phyloP scores from a whole-genome alignment of 2,329 filamentous ascomycete species.

The Beauveria asiatica region DNA sequence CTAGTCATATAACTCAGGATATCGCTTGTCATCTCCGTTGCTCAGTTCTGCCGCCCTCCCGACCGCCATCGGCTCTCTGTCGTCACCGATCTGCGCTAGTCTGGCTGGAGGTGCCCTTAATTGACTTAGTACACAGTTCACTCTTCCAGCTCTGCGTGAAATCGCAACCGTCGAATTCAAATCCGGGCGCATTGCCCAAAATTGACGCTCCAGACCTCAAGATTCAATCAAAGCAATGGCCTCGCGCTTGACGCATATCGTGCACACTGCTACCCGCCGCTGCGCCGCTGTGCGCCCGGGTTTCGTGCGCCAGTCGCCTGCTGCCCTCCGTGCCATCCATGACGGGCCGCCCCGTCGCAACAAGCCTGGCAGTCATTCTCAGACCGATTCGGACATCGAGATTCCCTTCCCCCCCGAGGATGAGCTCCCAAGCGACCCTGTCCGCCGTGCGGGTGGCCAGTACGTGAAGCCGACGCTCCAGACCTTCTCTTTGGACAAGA shows the following conservation, averaged over 20 bases:
- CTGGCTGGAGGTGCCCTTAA: background rate
- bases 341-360: constrained; percentile 26
- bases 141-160: background rate
- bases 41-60: background rate
- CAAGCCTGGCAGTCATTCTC: constrained; percentile 59
- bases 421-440: constrained; percentile 61
- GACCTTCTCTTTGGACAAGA: constrained; percentile 77
- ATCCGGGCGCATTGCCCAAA: constrained; percentile 1
- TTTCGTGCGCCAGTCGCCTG: constrained; percentile 16
- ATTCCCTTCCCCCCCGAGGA: constrained; percentile 71
- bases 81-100: constrained; percentile 1
- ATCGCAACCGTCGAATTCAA: background rate
- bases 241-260: constrained; percentile 18
- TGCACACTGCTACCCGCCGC: constrained; percentile 23
- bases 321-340: constrained; percentile 24
- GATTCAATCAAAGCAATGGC: constrained; percentile 14
- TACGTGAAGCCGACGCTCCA: constrained; percentile 81
- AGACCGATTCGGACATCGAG: constrained; percentile 69
- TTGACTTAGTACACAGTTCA: too few relatives aligned
- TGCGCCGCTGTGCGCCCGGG: constrained; percentile 14
- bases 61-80: background rate
- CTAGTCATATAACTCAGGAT: background rate
- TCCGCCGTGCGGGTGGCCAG: constrained; percentile 68
- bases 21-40: background rate
- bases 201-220: background rate